A percentile compares a stretch with the other conserved stretches of the same genome.
Evolutionary conservation across 2,329 filamentous ascomycete genomes (phyloP).

Genomic region (Venturia carpophila): DNA sequence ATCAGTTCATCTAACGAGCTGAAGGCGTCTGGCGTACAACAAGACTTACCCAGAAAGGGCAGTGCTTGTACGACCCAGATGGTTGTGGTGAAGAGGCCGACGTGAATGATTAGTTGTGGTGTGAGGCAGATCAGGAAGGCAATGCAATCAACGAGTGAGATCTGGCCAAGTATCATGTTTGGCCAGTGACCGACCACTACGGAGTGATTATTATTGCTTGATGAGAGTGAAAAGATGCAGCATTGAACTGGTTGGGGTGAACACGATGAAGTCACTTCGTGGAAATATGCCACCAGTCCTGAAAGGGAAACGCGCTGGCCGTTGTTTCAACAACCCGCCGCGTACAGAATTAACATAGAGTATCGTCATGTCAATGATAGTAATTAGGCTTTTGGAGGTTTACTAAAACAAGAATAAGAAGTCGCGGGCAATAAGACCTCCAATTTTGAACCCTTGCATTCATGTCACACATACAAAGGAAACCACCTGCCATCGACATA

Average conservation of each 20-base stretch:
- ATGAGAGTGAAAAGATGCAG: background rate
- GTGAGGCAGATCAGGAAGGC: slow-evolving; percentile 64
- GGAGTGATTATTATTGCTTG: background rate
- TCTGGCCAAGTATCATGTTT: slow-evolving; percentile 63
- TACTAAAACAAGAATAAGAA: no score
- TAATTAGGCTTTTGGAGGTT: no score
- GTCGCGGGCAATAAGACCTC: no score
- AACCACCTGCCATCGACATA: no score
- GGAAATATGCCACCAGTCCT: background rate
- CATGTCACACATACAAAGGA: no score
- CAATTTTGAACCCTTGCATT: no score
- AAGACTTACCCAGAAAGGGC: slow-evolving; percentile 61
- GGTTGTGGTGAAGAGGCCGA: slow-evolving; percentile 53
- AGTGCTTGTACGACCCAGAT: slow-evolving; percentile 53
- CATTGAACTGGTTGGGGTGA: background rate
- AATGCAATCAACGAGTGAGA: slow-evolving; percentile 68
- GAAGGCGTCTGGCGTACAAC: background rate
- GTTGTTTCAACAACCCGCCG: no score
- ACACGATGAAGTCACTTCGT: background rate
- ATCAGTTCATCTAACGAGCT: slow-evolving; percentile 16
- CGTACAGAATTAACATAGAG: no score
- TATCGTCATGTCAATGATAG: no score
- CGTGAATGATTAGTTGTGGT: slow-evolving; percentile 62
- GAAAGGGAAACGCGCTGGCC: background rate
- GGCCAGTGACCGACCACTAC: slow-evolving; percentile 13